phyloP scores from a whole-genome alignment of 225 moss, liverwort and hornwort genomes.

The Sphagnum tenellum region DNA sequence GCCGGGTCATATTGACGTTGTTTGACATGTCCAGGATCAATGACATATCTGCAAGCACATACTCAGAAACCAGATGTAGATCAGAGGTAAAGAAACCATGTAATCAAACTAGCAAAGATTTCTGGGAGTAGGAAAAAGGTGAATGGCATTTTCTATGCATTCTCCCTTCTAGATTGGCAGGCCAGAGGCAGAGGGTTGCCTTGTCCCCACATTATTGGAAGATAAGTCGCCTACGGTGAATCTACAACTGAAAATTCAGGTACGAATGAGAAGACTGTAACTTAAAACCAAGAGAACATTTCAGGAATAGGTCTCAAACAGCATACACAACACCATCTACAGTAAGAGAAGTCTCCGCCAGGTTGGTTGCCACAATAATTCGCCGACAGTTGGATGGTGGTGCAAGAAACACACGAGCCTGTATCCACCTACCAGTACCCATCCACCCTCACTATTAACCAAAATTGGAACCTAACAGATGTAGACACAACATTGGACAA shows the following conservation, averaged over 20 bases:
- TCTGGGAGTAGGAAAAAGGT: too few species aligned
- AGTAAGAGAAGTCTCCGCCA: slow-evolving; percentile 92
- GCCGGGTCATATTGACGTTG: slow-evolving; percentile 87
- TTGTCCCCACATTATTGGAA: too few species aligned
- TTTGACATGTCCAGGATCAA: slow-evolving; percentile 93
- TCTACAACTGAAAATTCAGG: too few species aligned
- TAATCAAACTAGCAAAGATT: too few species aligned
- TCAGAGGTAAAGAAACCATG: background rate
- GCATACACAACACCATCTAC: slow-evolving; percentile 87
- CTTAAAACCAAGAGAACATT: too few species aligned
- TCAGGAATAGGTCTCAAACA: background rate
- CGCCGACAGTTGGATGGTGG: slow-evolving; percentile 76
- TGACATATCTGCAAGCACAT: slow-evolving; percentile 46
- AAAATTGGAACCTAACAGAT: background rate
- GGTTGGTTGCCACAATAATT: slow-evolving; percentile 94
- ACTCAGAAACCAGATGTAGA: background rate
- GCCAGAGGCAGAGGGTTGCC: too few species aligned
- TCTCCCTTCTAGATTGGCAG: too few species aligned
- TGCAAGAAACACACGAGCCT: slow-evolving; percentile 87
- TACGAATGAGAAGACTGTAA: too few species aligned
- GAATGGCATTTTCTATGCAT: too few species aligned
- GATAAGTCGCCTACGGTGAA: too few species aligned
- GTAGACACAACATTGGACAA: too few species aligned
- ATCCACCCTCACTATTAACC: background rate
- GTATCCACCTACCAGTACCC: slow-evolving; percentile 28